These are phyloP conservation scores for Beta macrorhiza DNA, from an alignment of 179 eudicot species.

Conservation along the genomic window DNA sequence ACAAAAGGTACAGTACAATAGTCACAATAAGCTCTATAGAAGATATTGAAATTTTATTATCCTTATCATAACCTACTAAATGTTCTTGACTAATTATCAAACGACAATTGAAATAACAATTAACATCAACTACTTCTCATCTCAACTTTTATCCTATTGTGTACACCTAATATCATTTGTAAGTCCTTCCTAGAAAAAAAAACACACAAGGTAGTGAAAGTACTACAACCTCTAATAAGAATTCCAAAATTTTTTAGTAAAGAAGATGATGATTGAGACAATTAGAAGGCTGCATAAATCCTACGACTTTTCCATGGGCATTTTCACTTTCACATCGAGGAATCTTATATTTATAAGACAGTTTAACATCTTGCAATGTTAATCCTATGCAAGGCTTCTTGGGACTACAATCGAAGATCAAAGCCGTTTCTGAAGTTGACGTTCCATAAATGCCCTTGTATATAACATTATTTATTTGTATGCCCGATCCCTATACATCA, in stretches of 20 bases:
- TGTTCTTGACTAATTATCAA: too few species aligned
- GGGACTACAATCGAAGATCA: conserved; percentile 36
- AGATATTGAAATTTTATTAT: too few species aligned
- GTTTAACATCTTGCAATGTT: conserved; percentile 28
- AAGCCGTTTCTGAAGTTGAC: conserved; percentile 22
- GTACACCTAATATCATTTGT: not conserved
- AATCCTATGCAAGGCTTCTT: conserved; percentile 27
- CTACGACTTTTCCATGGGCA: conserved; percentile 24
- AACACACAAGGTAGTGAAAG: too few species aligned
- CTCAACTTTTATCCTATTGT: too few species aligned
- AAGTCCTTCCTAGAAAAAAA: not conserved
- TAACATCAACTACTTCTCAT: too few species aligned
- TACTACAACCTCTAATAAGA: not conserved
- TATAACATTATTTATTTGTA: conserved; percentile 24
- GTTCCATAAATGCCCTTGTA: conserved; percentile 32
- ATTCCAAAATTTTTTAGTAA: not conserved
- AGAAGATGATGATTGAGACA: conserved; percentile 1
- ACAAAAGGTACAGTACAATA: too few species aligned
- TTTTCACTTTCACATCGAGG: conserved; percentile 19
- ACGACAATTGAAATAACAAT: too few species aligned
- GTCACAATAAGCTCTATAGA: not conserved
- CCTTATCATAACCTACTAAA: not conserved
- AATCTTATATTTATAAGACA: not conserved
- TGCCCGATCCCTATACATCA: conserved; percentile 28
- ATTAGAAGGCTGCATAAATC: conserved; percentile 23